These are phyloP conservation scores for Acanthamoeba castellanii DNA, from an alignment of 208 protist species.

Conservation along the genomic window DNA sequence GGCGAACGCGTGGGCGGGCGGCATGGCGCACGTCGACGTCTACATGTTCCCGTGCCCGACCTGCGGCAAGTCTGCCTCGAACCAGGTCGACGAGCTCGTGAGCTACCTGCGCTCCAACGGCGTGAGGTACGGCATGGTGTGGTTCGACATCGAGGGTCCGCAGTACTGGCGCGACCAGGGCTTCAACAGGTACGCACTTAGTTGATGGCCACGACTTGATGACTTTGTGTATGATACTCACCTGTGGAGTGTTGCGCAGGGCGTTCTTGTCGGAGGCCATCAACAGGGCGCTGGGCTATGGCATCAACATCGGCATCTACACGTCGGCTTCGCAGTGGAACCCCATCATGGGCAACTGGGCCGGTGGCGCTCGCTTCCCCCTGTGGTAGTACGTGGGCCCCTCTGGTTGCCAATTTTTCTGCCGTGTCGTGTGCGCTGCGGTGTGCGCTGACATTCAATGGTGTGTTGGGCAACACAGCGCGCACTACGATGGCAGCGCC, in stretches of 20 bases:
- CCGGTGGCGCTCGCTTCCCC: slow-evolving; percentile 37
- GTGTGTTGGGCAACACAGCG: not conserved
- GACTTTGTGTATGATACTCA: too few species aligned
- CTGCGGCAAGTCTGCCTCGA: slow-evolving; percentile 51
- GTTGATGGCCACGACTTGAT: too few species aligned
- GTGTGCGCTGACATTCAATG: not conserved
- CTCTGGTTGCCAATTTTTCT: not conserved
- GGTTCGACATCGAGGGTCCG: slow-evolving; percentile 58
- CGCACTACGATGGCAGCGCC: slow-evolving; percentile 56
- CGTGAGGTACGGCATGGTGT: slow-evolving; percentile 61
- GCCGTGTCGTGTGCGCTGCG: not conserved
- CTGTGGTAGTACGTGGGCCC: slow-evolving; percentile 63
- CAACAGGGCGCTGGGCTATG: not conserved
- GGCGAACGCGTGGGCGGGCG: slow-evolving; percentile 27
- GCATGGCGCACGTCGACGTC: slow-evolving; percentile 69
- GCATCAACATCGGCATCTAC: slow-evolving; percentile 51
- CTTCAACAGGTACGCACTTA: slow-evolving; percentile 59
- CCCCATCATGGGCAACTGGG: slow-evolving; percentile 62
- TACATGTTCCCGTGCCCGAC: slow-evolving; percentile 71
- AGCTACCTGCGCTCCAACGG: slow-evolving; percentile 35
- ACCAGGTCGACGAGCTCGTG: slow-evolving; percentile 51
- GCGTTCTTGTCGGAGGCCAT: slow-evolving; percentile 30
- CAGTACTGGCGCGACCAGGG: slow-evolving; percentile 47
- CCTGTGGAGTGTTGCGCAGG: not conserved
- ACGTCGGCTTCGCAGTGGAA: slow-evolving; percentile 43